Percentiles rank a stretch among this genome's conserved stretches.
Evolutionary conservation across 2,329 filamentous ascomycete species (phyloP).

Genomic region (Trichoderma sp.): DNA sequence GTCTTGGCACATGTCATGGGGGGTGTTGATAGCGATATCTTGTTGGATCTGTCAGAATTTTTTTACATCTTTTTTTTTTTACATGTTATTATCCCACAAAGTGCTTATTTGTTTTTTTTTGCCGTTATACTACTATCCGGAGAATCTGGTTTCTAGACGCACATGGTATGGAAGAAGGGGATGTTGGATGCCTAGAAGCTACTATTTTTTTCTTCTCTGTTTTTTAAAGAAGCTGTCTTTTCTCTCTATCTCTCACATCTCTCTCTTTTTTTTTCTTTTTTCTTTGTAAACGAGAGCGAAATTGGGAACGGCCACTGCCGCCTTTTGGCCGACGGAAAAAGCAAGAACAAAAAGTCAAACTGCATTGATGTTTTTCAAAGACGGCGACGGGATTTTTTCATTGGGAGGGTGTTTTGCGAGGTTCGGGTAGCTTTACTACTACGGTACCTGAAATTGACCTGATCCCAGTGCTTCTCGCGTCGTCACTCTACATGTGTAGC

Average conservation of each 20-base stretch:
- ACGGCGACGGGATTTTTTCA: not conserved
- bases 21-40: slow-evolving; percentile 21
- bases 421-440: not conserved
- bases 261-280: not conserved
- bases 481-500: not conserved
- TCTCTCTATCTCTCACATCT: not conserved
- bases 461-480: not conserved
- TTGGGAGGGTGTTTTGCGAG: not conserved
- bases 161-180: slow-evolving; percentile 3
- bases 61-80: not conserved
- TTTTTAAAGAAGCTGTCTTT: not conserved
- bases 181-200: slow-evolving; percentile 18
- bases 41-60: slow-evolving; percentile 16
- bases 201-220: not conserved
- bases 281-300: slow-evolving; percentile 6
- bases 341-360: slow-evolving; percentile 6
- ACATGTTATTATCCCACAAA: not conserved
- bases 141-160: slow-evolving; percentile 16
- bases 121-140: not conserved
- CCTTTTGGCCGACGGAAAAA: not conserved
- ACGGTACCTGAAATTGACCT: not conserved
- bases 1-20: slow-evolving; percentile 19
- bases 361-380: not conserved
- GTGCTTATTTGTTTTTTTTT: not conserved
- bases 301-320: not conserved